Base-by-base conservation (phyloP, 805 yeast species). In the Saccharomycopsis javanensis region DNA sequence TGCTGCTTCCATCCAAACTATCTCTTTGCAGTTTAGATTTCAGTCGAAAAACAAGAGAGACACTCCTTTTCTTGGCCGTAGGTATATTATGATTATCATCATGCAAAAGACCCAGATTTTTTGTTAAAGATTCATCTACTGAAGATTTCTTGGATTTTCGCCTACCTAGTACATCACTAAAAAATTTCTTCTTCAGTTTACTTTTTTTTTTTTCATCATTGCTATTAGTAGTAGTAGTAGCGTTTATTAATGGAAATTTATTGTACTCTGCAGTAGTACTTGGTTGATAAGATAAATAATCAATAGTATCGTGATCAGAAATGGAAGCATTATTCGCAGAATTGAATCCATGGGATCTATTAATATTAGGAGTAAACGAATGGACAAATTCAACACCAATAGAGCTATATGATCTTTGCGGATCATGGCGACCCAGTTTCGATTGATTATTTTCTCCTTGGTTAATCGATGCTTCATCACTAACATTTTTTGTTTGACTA, bases 281-380 rank as follows among this genome's bases (percentile, higher is more conserved):
- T 2, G 48, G 59, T n/a, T 57, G 55, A 31, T 57, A 57, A 5
- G 60, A 50, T 23, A 57, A 51, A 46, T 57, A 57, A 51, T 57
- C 60, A 45, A 57, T 57, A 16, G 57, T 34, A 7, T 42, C 59
- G 5, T 25, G 23, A 48, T 52, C 51, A 13, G 51, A 30, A 37
- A 33, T 33, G 10, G 35, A 50, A 4, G 10, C 31, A 4, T 25
- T 23, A 10, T 23, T 51, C 6, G 10, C 35, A 23, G 54, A 51
- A 20, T 31, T 18, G 37, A 51, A 30, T 5, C 35, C 35, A 15
- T 30, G 33, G 3, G 28, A 10, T 28, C 50, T 53, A 10, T 56
- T 55, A n/a, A 56, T 28, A 18, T 53, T 50, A 20, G 59, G 59
- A 10, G 59, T 57, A 25, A 35, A 57, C 15, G 56, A 48, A 42